A percentile compares a stretch with the other conserved stretches of the same genome.
phyloP scores from a whole-genome alignment of 2,329 filamentous ascomycete genomes.

The Pseudohalonectria lignicola region DNA sequence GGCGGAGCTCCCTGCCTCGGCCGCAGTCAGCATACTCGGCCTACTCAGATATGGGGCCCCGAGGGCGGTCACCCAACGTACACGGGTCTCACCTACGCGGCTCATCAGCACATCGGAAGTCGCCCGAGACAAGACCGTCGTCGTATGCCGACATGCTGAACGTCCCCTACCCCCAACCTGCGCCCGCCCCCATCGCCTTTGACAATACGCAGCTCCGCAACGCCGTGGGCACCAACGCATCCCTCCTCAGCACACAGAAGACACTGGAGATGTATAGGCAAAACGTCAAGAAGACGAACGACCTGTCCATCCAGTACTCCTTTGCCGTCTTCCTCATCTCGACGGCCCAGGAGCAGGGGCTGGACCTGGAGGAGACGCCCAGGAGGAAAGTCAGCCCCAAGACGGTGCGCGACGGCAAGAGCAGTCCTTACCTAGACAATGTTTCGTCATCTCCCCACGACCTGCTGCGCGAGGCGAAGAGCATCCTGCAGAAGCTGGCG shows the following conservation, averaged over 20 bases:
- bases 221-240: slow-evolving; percentile 79
- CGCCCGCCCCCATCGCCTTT: slow-evolving; percentile 53
- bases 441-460: slow-evolving; percentile 47
- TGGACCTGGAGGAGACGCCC: slow-evolving; percentile 37
- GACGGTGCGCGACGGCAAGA: slow-evolving; percentile 32
- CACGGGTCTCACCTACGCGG: slow-evolving; percentile 32
- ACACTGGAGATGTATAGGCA: slow-evolving; percentile 95
- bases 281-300: slow-evolving; percentile 95
- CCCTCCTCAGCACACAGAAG: slow-evolving; percentile 80
- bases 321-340: slow-evolving; percentile 93
- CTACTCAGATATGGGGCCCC: slow-evolving; percentile 55
- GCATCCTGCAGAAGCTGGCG: slow-evolving; percentile 75
- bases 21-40: slow-evolving; percentile 69
- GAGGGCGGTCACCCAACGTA: slow-evolving; percentile 47
- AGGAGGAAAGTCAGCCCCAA: slow-evolving; percentile 35
- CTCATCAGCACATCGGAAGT: slow-evolving; percentile 39
- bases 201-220: slow-evolving; percentile 74
- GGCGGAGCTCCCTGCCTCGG: slow-evolving; percentile 49
- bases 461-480: slow-evolving; percentile 75
- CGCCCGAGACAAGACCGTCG: slow-evolving; percentile 40
- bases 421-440: slow-evolving; percentile 33
- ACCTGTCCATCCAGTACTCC: slow-evolving; percentile 83
- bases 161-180: slow-evolving; percentile 70
- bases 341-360: slow-evolving; percentile 67
- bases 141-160: slow-evolving; percentile 52